phyloP scores from a whole-genome alignment of 2,329 filamentous ascomycete genomes.

The Ascochyta viciae-villosae region DNA sequence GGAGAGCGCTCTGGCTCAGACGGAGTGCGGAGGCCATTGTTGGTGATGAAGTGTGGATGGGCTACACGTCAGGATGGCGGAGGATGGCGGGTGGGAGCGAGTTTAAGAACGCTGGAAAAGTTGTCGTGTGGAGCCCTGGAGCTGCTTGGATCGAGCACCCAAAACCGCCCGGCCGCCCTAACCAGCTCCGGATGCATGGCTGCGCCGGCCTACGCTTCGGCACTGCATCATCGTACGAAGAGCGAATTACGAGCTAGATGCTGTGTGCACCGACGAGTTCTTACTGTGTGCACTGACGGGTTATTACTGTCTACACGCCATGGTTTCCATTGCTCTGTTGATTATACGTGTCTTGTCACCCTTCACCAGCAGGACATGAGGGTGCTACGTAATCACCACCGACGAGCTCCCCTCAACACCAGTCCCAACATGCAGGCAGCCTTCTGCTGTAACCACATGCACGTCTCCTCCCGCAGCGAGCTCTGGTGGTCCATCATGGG shows the following conservation, averaged over 20 bases:
- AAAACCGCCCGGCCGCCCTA: constrained; percentile 5
- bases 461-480: not conserved
- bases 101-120: constrained; percentile 40
- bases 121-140: constrained; percentile 27
- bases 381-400: constrained; percentile 3
- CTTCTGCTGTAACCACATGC: not conserved
- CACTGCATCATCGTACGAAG: not conserved
- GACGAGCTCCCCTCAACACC: no score
- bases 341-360: no score
- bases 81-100: constrained; percentile 41
- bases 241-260: no score
- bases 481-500: no score
- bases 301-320: no score
- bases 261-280: no score
- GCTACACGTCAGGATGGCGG: constrained; percentile 38
- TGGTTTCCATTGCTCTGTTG: no score
- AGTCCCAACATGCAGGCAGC: not conserved
- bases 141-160: constrained; percentile 7
- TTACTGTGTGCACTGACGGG: no score
- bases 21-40: constrained; percentile 86
- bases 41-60: constrained; percentile 39
- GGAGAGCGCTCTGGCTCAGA: constrained; percentile 81
- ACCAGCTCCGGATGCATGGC: constrained; percentile 1
- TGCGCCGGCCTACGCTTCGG: constrained; percentile 2
- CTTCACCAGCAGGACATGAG: not conserved